Evolutionary conservation across 768 basidiomycete species (phyloP), one percentile per base, ranked within the genome.

Genomic region (Suillus americanus): DNA sequence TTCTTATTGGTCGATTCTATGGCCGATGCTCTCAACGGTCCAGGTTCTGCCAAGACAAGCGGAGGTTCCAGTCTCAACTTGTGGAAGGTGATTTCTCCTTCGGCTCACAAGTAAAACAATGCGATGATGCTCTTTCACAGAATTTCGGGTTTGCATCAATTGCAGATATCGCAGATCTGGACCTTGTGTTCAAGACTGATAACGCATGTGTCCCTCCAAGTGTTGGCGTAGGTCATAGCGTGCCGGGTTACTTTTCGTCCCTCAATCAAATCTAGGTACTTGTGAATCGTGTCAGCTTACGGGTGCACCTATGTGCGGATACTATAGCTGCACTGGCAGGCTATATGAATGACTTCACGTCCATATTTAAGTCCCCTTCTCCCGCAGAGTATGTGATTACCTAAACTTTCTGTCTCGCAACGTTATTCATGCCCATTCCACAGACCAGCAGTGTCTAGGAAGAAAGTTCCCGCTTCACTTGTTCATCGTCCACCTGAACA

Each of bases 271-370:
- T 35, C 48, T 61, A 93, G 92, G 75, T 91, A 28, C 69, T 77
- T n/a, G 73, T 91, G 30, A 80, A 87, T 60, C 81, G 77, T 16
- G 76, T 86, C 41, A 78, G 77, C 20, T 73, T 94, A 5, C 81
- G 81, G 46, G 68, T 92, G 51, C 89, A 90, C 71, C 79, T 93
- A 30, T 93, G 91, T 71, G 92, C 94, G 13, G 93, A 95, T 73
- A 91, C 92, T 1, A 75, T 89, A 62, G 75, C 80, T 8, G 84
- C 86, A 1, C 75, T 94, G 35, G 78, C 82, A 1, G 80, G 82
- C 5, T 86, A 93, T 69, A 80, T 82, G 38, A 73, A 78, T 28
- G 86, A 88, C 69, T 68, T 91, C 60, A 73, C 75, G 2, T 76
- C 80, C n/a, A 70, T 79, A 8, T 81, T 86, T 68, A 76, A 75